Conservation (phyloP, 352 stramenopile species). For the Globisporangium ultimum region DNA sequence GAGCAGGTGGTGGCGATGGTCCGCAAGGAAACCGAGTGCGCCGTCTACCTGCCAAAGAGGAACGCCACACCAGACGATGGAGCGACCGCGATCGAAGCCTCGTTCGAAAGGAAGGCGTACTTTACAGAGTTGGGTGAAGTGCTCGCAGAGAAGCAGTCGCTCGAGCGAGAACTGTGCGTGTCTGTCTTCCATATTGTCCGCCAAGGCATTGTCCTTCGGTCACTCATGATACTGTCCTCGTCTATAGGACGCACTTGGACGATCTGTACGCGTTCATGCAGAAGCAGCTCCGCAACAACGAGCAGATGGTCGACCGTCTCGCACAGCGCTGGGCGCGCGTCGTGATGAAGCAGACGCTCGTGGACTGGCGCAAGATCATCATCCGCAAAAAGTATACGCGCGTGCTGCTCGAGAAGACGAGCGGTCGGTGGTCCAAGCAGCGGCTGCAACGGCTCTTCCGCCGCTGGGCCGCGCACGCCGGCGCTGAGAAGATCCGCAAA, state of each 20-base stretch:
- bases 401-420: constrained; percentile 59
- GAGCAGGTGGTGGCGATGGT: constrained; percentile 32
- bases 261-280: constrained; percentile 48
- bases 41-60: constrained; percentile 32
- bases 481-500: constrained; percentile 31
- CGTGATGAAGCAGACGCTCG: constrained; percentile 52
- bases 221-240: neutral
- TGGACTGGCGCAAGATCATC: constrained; percentile 72
- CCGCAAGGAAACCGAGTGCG: constrained; percentile 29
- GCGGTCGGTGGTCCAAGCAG: constrained; percentile 49
- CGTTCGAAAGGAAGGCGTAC: constrained; percentile 39
- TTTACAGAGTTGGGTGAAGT: constrained; percentile 57
- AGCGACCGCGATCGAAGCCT: constrained; percentile 8
- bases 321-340: constrained; percentile 44
- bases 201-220: too few relatives aligned
- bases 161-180: constrained; percentile 39
- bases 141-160: constrained; percentile 23
- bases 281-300: constrained; percentile 52
- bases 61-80: neutral
- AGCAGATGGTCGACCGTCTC: constrained; percentile 61
- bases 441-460: constrained; percentile 38
- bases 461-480: constrained; percentile 37
- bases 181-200: too few relatives aligned
- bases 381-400: constrained; percentile 71
- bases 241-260: constrained; percentile 26